These are phyloP conservation scores for Cladophialophora carrionii DNA, from an alignment of 2,329 filamentous ascomycete species.

Conservation along the genomic window DNA sequence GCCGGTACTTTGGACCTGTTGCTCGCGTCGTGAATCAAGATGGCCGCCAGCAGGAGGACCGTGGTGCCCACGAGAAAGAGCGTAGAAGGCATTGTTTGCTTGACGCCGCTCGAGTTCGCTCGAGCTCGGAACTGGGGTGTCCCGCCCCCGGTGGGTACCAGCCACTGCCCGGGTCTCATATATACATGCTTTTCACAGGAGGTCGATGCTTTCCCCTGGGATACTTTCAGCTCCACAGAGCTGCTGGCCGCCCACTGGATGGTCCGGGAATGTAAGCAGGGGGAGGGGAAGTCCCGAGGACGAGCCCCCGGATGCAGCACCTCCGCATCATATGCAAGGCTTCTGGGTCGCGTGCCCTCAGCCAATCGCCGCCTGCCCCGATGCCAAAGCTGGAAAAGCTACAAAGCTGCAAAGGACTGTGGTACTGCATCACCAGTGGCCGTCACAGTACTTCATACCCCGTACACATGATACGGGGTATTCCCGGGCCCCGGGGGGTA, in stretches of 20 bases:
- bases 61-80: constrained; percentile 1
- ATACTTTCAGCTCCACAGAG: neutral
- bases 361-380: neutral
- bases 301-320: neutral
- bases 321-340: constrained; percentile 2
- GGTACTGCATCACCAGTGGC: neutral
- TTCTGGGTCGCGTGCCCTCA: neutral
- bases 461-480: neutral
- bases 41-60: constrained; percentile 5
- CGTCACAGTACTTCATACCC: neutral
- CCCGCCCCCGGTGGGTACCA: no score
- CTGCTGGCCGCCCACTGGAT: neutral
- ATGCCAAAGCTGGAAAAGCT: no score
- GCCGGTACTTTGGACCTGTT: constrained; percentile 9
- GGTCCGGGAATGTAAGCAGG: neutral
- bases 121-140: neutral
- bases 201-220: neutral
- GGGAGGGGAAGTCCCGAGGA: neutral
- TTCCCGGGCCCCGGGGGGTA: neutral
- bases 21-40: constrained; percentile 15
- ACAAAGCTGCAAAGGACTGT: neutral
- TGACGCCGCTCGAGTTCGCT: neutral
- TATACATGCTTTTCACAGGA: neutral
- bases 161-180: neutral
- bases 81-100: constrained; percentile 11